Base-by-base conservation (phyloP, 805 yeast genomes). In the Torulaspora franciscae region DNA sequence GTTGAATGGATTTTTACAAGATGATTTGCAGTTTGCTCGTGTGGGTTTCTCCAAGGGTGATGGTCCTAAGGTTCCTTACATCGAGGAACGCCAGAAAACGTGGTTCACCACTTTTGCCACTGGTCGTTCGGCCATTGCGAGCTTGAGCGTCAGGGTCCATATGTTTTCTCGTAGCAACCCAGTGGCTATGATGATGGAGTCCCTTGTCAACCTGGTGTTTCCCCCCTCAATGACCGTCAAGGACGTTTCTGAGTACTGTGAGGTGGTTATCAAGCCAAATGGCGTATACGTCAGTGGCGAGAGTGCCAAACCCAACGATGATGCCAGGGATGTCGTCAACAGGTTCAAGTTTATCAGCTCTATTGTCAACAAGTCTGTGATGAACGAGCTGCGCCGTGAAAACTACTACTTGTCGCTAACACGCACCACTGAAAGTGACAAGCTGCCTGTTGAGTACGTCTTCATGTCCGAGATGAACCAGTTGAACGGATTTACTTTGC, bases 401-500 rank as follows among this genome's bases (percentile, higher is more conserved):
- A 82, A 85, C 69, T 93, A 88, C 69, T 91, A 71, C 67, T 72
- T 91, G 59, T 84, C 95, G 1, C 74, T 90, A 59, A 86, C 98
- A 52, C 85, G 79, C 55, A 86, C 96, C 33, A 57, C 83, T 33
- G 95, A 88, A 62, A 79, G 84, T 22, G 63, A 74, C 23, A 74
- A 76, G 53, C 71, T 91, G 56, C 95, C 96, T 28, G 56, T 68
- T 36, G 79, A 84, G 51, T 85, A 75, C 60, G 95, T 87, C 23
- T 87, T 79, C 69, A 90, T 93, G 98, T 73, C 85, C 56, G 99
- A 93, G 72, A 79, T 79, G 46, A 74, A 81, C 49, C 98, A 91
- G 64, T 73, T 86, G 69, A 88, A 83, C 53, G 87, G 80, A 4
- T 69, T 77, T 46, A 68, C 85, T 42, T 73, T 75, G 53, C 74